These are phyloP conservation scores for Carpinus fangiana DNA, from an alignment of 306 rosid species.

Conservation along the genomic window DNA sequence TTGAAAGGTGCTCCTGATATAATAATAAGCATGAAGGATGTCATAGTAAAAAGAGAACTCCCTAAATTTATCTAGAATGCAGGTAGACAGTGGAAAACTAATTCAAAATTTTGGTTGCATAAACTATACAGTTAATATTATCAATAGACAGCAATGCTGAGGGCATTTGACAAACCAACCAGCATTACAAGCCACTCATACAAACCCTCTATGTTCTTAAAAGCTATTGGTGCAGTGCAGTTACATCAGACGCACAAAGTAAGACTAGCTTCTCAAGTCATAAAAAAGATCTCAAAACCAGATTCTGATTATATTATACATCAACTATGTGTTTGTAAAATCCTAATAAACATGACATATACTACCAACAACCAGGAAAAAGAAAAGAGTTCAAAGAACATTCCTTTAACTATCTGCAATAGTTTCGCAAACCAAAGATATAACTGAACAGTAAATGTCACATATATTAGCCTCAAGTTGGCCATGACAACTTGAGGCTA, in stretches of 20 bases:
- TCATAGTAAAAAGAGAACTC: neutral
- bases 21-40: constrained; percentile 10
- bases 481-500: neutral
- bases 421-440: neutral
- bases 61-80: neutral
- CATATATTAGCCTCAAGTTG: neutral
- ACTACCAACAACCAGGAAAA: neutral
- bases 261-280: neutral
- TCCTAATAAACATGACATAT: neutral
- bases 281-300: neutral
- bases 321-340: neutral
- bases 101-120: neutral
- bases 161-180: neutral
- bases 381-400: neutral
- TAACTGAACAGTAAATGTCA: neutral
- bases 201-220: neutral
- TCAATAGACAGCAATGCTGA: too few relatives aligned
- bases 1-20: constrained; percentile 17
- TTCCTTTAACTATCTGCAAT: neutral
- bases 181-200: neutral
- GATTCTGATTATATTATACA: neutral
- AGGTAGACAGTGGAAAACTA: neutral
- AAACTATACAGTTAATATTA: too few relatives aligned
- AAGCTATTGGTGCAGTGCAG: neutral
- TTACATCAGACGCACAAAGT: neutral